Evolutionary conservation across 192 early-diverging fungal genomes (phyloP), one percentile per base, ranked within the genome.

Genomic region (Linnemannia elongata): DNA sequence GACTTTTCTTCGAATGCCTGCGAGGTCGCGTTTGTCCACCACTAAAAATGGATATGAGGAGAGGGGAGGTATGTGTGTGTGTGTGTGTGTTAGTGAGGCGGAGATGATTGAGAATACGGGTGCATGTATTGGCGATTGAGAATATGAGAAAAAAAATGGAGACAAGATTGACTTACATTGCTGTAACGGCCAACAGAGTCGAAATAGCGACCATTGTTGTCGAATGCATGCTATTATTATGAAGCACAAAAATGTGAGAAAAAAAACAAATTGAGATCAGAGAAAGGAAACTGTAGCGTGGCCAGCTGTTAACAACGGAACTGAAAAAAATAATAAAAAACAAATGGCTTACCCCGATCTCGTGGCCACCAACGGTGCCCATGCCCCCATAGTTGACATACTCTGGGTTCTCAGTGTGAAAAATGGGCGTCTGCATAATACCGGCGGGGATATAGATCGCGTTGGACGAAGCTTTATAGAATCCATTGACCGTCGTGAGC

Each of bases 361-460:
- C 94, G 80, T 95, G 94, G 0, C 94, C 94, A 70, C 94, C 90
- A n/a, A 95, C 84, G 63, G 88, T 79, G 41, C 94, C 94, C 27
- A 93, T 89, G 6, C 80, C 82, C 24, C 94, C 94, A 85, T 92
- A 95, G 60, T 94, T 94, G 69, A 95, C 36, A 52, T 88, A 88
- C 44, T 78, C 81, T 22, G 93, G 92, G 72, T 90, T 90, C 6
- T 73, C 41, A 2, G 78, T 6, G 68, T 89, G 83, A 70, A 91
- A 95, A 33, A 94, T 86, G 3, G 94, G 94, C 0, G 79, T 69
- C 70, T 93, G 92, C 8, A 95, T 70, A 38, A 95, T 89, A 77
- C 90, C 90, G 72, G 90, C 90, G 20, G 87, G 89, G 44, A 90
- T 81, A 3, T 78, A 79, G 30, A 90, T 90, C 76, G 83, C 77